Conservation (phyloP, 345 rosid species). For the Toxicodendron radicans region DNA sequence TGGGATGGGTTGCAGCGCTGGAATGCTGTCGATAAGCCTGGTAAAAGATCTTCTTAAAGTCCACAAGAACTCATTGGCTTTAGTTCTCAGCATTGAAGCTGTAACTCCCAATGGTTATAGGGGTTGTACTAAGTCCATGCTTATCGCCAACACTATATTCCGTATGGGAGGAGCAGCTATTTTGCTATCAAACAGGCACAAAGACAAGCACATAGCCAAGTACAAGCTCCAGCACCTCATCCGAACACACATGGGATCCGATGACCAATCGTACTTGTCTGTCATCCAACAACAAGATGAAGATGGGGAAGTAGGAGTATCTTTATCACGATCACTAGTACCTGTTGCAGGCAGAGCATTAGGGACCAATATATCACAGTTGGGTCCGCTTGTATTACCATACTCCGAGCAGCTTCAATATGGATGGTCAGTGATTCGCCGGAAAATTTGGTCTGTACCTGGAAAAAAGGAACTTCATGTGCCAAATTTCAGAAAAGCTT, state of each 20-base stretch:
- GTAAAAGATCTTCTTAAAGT: conserved; percentile 55
- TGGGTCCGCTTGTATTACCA: conserved; percentile 55
- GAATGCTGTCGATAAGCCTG: conserved; percentile 47
- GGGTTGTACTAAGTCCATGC: conserved; percentile 55
- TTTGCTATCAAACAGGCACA: conserved; percentile 51
- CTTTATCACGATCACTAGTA: conserved; percentile 49
- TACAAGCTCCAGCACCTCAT: conserved; percentile 60
- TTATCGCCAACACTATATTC: conserved; percentile 49
- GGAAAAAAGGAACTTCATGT: conserved; percentile 28
- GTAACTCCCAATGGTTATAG: conserved; percentile 40
- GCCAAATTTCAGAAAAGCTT: conserved; percentile 59
- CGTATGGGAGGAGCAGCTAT: conserved; percentile 67
- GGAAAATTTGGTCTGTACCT: conserved; percentile 23
- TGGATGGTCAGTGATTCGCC: conserved; percentile 28
- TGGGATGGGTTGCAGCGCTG: conserved; percentile 69
- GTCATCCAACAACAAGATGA: conserved; percentile 50
- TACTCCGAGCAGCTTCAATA: conserved; percentile 53
- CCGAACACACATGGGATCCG: conserved; percentile 56
- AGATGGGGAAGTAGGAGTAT: conserved; percentile 47
- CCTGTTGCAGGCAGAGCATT: conserved; percentile 50
- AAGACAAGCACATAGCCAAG: conserved; percentile 40
- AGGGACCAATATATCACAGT: conserved; percentile 44
- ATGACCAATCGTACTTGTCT: conserved; percentile 43
- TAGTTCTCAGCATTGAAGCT: conserved; percentile 63
- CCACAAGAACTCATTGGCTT: conserved; percentile 47